Base-by-base conservation (phyloP, 1,284 basidiomycete genomes). In the Ganoderma boninense region DNA sequence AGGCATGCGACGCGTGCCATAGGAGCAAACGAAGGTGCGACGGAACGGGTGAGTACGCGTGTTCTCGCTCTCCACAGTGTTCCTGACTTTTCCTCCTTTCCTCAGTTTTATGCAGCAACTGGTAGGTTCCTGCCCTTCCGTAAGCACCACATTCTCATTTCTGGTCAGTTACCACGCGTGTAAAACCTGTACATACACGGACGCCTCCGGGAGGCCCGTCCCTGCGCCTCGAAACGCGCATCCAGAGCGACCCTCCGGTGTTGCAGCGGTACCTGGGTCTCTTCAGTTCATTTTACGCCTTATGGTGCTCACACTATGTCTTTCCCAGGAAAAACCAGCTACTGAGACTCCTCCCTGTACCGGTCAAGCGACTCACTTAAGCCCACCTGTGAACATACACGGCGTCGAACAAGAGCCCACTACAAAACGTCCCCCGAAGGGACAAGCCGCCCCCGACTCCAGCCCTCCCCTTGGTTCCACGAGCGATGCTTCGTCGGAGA, bases 1-100 rank as follows among this genome's bases (percentile, higher is more conserved):
- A 93, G 92, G 92, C 92, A 57, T 95, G 93, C 80, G 91, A 94
- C 80, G 89, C 92, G 66, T 95, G 93, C 79, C 93, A 95, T 79
- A 93, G 92, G 80, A 91, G 89, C 81, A 95, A 95, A 78, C 87
- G 93, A 35, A 88, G 93, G 63, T 95, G 93, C 81, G 93, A 95
- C 79, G 93, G 93, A 49, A 93, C 91, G 69, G 89, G 92, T 92
- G 68, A 71, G 89, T 85, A 35, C 32, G 70, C 62, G 44, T 8
- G 20, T 43, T 14, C 26, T 18, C 43, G 20, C 59, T 40, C 38
- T 18, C 5, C 67, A 54, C 66, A 57, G 49, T 52, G 68, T 64
- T 67, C 68, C 66, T 67, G 68, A 71, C 67, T 69, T 35, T 23
- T 67, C 60, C 64, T 62, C 56, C 16, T 7, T 68, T 74, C 32